These are phyloP conservation scores for Cladosporium phlei DNA, from an alignment of 2,329 filamentous ascomycete species.

Conservation along the genomic window DNA sequence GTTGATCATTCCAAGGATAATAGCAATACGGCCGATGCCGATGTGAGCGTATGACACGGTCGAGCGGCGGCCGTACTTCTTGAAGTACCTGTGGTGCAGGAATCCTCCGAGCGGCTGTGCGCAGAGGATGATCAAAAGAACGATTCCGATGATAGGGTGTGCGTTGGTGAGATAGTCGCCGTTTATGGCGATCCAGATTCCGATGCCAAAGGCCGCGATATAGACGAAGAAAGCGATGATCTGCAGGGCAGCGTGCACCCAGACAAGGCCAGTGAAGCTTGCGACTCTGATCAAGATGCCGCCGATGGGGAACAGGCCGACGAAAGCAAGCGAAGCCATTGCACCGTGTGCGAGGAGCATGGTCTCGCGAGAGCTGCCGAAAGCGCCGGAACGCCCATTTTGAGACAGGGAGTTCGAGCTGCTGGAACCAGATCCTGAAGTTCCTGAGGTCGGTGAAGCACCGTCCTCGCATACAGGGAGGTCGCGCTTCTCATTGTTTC, in stretches of 20 bases:
- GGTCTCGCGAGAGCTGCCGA: conserved; percentile 17
- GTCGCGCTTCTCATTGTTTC: conserved; percentile 11
- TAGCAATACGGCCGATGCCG: conserved; percentile 31
- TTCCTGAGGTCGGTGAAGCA: not conserved
- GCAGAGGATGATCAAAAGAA: conserved; percentile 48
- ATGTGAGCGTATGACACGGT: conserved; percentile 40
- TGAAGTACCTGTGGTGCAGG: conserved; percentile 49
- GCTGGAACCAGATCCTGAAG: not conserved
- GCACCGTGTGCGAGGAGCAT: conserved; percentile 42
- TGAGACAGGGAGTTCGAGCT: conserved; percentile 7
- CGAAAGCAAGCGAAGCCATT: conserved; percentile 41
- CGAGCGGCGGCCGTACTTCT: conserved; percentile 42
- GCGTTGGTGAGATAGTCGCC: conserved; percentile 35
- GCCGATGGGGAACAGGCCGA: conserved; percentile 43
- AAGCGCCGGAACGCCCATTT: conserved; percentile 13
- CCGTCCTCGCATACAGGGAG: conserved; percentile 10
- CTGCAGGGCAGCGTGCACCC: conserved; percentile 46
- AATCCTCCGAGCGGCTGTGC: conserved; percentile 52
- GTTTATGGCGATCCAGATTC: conserved; percentile 45
- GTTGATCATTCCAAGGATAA: conserved; percentile 53
- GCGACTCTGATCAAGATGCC: conserved; percentile 41
- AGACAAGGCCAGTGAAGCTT: conserved; percentile 40
- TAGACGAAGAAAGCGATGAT: conserved; percentile 44
- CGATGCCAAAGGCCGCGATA: conserved; percentile 48
- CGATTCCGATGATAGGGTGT: conserved; percentile 52